Evolutionary conservation across 176 grass and related monocot species (phyloP), one percentile per base, ranked within the genome.

Genomic region (Oryza coarctata): DNA sequence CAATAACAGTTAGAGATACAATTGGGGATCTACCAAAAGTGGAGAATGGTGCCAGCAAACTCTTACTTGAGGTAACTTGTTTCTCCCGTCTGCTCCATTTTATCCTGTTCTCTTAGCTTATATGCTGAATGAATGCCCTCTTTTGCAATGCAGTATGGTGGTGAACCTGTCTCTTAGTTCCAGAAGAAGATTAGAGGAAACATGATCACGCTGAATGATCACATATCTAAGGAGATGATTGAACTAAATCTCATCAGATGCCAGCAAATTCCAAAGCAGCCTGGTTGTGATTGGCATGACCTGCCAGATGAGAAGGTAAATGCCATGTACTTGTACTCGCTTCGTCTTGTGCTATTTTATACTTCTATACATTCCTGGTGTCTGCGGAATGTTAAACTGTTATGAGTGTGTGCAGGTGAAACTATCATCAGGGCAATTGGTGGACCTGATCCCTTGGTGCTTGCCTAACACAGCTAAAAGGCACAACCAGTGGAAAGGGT

Each of bases 221-320:
- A 99, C 80, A 95, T 99, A 86, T 94, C 96, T 18, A 99, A 99
- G 86, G 96, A 99, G 75, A 99, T 95, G 96, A 99, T 95, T 70
- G 96, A 99, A 84, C 74, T 99, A 34, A 99, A 99, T 71, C 87
- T 99, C 33, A 99, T 99, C 70, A 82, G 96, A 78, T 99, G 96
- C 91, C 89, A 95, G 79, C 87, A 74, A 47, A 93, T 99, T 73
- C 96, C 96, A 26, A 99, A 99, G 39, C 85, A 76, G 17, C 93
- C 96, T 39, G 96, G 96, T 35, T 90, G 90, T 68, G 96, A 99
- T 64, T 99, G 96, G 96, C 93, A 91, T 72, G 91, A 99, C 82
- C 77, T 99, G 30, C 96, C 93, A 63, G 96, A 99, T 47, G 96
- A 99, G 70, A 99, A 95, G 90, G 96, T 94, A 88, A 60, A 41